Evolutionary conservation across 768 basidiomycete species (phyloP).

Genomic region (Polyporus arcularius): DNA sequence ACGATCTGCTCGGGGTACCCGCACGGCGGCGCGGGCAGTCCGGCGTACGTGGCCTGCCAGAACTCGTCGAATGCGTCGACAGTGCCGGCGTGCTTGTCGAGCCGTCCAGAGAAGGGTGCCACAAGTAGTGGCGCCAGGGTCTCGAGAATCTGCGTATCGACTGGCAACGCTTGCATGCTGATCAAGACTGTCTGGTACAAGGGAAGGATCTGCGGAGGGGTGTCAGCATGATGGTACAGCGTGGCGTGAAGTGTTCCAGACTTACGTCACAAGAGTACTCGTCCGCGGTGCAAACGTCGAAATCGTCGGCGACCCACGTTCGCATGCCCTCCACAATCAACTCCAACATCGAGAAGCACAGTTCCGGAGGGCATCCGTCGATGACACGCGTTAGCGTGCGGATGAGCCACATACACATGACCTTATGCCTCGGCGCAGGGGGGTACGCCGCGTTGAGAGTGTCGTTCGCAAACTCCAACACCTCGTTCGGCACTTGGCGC

Average conservation of each 20-base stretch:
- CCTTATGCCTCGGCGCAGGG: conserved; percentile 54
- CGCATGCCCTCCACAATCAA: conserved; percentile 53
- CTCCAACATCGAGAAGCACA: conserved; percentile 48
- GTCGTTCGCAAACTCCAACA: conserved; percentile 63
- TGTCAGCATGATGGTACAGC: not conserved
- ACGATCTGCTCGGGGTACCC: conserved; percentile 59
- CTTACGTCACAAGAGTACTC: conserved; percentile 64
- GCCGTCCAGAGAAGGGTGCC: conserved; percentile 56
- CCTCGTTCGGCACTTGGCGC: conserved; percentile 50
- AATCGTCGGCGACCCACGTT: conserved; percentile 67
- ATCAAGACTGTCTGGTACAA: conserved; percentile 64
- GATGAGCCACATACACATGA: conserved; percentile 62
- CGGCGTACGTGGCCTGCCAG: conserved; percentile 55
- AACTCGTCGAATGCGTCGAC: conserved; percentile 60
- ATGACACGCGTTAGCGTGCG: conserved; percentile 55
- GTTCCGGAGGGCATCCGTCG: conserved; percentile 54
- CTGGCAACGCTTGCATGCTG: conserved; percentile 49
- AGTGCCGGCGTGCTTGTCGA: conserved; percentile 45
- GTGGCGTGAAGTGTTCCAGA: conserved; percentile 5
- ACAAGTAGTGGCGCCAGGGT: conserved; percentile 51
- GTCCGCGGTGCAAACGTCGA: conserved; percentile 46
- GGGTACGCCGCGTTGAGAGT: conserved; percentile 67
- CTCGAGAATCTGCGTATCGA: conserved; percentile 42
- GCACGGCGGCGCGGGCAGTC: conserved; percentile 39
- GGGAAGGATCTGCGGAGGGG: conserved; percentile 51